Conservation (phyloP, 805 yeast genomes). For the Myxozyma mucilagina region DNA sequence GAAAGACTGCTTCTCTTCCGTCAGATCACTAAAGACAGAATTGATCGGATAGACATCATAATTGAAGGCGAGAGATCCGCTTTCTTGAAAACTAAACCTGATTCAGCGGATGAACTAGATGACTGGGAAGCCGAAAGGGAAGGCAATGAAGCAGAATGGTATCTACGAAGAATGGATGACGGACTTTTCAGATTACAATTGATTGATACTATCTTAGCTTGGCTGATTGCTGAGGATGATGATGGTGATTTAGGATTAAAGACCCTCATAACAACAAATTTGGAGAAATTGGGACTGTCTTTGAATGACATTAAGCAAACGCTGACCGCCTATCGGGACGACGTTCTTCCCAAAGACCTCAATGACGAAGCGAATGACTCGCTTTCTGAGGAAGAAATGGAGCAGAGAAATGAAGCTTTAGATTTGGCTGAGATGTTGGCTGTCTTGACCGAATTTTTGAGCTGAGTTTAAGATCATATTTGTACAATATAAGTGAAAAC, state of each 20-base stretch:
- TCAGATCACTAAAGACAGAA: slow-evolving; percentile 1
- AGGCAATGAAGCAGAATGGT: slow-evolving; percentile 30
- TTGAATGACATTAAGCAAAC: slow-evolving; percentile 18
- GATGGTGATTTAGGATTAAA: slow-evolving; percentile 24
- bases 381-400: slow-evolving; percentile 17
- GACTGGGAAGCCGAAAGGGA: slow-evolving; percentile 24
- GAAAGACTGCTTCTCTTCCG: slow-evolving; percentile 17
- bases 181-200: slow-evolving; percentile 30
- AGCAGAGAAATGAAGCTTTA: slow-evolving; percentile 21
- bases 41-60: slow-evolving; percentile 10
- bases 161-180: slow-evolving; percentile 25
- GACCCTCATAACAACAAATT: not conserved
- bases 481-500: not conserved
- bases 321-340: slow-evolving; percentile 12
- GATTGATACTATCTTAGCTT: slow-evolving; percentile 27
- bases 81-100: slow-evolving; percentile 16
- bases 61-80: slow-evolving; percentile 16
- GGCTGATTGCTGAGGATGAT: slow-evolving; percentile 34
- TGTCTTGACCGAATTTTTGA: slow-evolving; percentile 24
- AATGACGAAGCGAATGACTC: slow-evolving; percentile 12
- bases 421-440: slow-evolving; percentile 29
- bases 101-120: not conserved
- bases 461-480: not conserved
- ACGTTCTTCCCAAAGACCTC: slow-evolving; percentile 22
- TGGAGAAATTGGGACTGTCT: not conserved